Evolutionary conservation across 345 rosid genomes (phyloP).

Genomic region (Corchorus olitorius): DNA sequence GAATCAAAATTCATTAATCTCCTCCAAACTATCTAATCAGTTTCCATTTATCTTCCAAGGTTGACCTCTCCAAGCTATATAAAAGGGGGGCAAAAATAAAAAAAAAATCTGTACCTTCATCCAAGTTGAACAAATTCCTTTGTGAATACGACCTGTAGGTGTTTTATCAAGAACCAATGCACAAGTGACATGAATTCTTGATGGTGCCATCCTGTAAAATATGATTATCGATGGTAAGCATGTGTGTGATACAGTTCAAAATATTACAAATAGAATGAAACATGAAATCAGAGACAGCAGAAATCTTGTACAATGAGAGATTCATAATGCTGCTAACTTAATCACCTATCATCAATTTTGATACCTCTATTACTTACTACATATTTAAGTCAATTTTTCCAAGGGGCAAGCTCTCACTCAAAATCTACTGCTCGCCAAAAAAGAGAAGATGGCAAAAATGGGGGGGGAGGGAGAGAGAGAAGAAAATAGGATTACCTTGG

Average conservation of each 20-base stretch:
- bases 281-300: background rate
- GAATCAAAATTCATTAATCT: background rate
- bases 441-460: background rate
- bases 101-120: conserved; percentile 47
- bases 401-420: background rate
- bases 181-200: conserved; percentile 96
- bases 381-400: conserved; percentile 1
- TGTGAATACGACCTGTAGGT: conserved; percentile 83
- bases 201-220: conserved; percentile 69
- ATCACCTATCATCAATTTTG: background rate
- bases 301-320: background rate
- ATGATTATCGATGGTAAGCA: background rate
- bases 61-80: background rate
- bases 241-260: background rate
- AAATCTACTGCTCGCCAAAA: background rate
- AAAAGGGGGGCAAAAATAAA: background rate
- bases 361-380: background rate
- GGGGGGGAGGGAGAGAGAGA: background rate
- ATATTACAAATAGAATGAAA: background rate
- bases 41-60: background rate
- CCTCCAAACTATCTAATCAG: background rate
- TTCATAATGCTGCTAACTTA: background rate
- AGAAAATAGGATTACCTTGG: conserved; percentile 59
- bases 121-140: conserved; percentile 98
- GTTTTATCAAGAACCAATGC: conserved; percentile 85